Evolutionary conservation across 148 eudicot genomes (phyloP).

Genomic region (Selenicereus undatus): DNA sequence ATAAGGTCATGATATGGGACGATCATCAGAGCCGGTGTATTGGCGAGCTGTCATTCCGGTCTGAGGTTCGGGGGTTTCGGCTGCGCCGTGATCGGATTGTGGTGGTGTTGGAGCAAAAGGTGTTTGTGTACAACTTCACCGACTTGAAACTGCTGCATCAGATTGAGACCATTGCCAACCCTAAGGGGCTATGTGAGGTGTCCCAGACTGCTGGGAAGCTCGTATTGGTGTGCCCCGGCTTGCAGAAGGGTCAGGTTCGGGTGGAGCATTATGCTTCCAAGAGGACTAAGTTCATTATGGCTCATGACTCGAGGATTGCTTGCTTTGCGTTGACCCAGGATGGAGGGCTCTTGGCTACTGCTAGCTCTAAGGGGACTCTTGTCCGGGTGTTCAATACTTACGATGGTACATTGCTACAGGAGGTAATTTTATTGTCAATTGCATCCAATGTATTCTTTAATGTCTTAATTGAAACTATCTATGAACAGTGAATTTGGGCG

Average conservation of each 20-base stretch:
- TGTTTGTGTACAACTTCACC: slow-evolving; percentile 73
- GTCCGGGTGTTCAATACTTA: slow-evolving; percentile 65
- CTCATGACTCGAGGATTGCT: slow-evolving; percentile 86
- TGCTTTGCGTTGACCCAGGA: slow-evolving; percentile 76
- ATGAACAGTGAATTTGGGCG: background rate
- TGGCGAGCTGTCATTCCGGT: slow-evolving; percentile 78
- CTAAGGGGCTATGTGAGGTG: slow-evolving; percentile 80
- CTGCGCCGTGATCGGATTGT: slow-evolving; percentile 69
- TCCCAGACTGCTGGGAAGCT: slow-evolving; percentile 57
- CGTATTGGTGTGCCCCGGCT: slow-evolving; percentile 77
- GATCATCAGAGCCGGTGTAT: slow-evolving; percentile 85
- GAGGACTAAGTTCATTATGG: slow-evolving; percentile 80
- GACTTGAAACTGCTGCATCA: slow-evolving; percentile 79
- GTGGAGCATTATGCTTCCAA: slow-evolving; percentile 80
- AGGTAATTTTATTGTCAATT: slow-evolving; percentile 33
- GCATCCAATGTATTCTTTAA: background rate
- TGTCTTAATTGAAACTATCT: background rate
- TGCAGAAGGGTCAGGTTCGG: slow-evolving; percentile 83
- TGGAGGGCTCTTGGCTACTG: slow-evolving; percentile 66
- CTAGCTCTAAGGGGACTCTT: slow-evolving; percentile 81
- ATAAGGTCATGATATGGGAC: slow-evolving; percentile 93
- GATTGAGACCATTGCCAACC: slow-evolving; percentile 77
- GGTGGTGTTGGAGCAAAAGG: slow-evolving; percentile 77
- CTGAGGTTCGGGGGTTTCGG: slow-evolving; percentile 74
- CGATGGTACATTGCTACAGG: slow-evolving; percentile 72